Evolutionary conservation across 176 grass and related monocot genomes (phyloP).

Genomic region (Triticum timopheevii): DNA sequence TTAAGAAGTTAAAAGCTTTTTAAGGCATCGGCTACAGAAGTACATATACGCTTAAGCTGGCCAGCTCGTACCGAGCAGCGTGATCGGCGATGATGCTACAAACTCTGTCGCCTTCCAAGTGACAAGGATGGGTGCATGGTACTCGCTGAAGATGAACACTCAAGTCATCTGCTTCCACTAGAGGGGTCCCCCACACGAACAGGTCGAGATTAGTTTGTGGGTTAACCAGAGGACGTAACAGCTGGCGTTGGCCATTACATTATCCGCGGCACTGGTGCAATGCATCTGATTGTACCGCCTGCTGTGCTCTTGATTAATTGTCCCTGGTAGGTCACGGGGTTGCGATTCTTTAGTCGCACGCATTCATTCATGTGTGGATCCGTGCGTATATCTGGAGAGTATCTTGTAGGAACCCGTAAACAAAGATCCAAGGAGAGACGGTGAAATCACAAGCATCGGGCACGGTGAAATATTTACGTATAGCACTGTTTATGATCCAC

Average conservation of each 20-base stretch:
- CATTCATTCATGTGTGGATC: constrained; percentile 27
- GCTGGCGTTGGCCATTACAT: background rate
- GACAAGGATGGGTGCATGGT: constrained; percentile 15
- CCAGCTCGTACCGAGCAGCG: background rate
- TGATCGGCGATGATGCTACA: background rate
- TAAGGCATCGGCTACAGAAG: too few relatives aligned
- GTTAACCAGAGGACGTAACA: constrained; percentile 9
- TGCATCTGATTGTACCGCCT: constrained; percentile 32
- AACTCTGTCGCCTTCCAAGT: background rate
- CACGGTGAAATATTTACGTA: background rate
- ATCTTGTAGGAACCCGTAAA: constrained; percentile 32
- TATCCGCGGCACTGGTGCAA: background rate
- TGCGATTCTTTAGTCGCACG: constrained; percentile 23
- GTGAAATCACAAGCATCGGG: background rate
- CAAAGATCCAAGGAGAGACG: background rate
- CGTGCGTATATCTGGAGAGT: background rate
- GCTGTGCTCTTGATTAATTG: constrained; percentile 22
- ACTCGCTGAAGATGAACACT: background rate
- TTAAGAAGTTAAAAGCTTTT: too few relatives aligned
- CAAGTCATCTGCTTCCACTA: background rate
- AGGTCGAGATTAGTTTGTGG: constrained; percentile 17
- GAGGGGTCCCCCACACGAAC: background rate
- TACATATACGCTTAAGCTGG: too few relatives aligned
- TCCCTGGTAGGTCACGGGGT: background rate
- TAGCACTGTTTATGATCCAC: background rate